Base-by-base conservation (phyloP, 2,329 filamentous ascomycete species). In the Blastomyces silverae region DNA sequence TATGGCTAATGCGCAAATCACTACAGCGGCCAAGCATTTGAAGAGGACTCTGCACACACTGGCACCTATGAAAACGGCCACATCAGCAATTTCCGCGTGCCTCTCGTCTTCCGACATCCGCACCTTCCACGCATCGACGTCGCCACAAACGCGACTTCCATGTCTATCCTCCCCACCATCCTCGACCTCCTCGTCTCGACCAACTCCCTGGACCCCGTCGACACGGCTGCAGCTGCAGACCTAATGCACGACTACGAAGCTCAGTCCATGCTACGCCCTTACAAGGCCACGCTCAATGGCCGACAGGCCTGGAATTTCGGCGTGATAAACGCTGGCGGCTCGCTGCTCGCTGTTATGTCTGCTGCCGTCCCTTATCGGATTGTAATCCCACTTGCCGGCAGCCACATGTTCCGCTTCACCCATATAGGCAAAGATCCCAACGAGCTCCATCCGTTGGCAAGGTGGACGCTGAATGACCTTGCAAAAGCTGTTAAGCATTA, bases 371-470 rank as follows among this genome's bases (percentile, higher is more conserved):
- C 76, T 52, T 76, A 83, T 97, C 62, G 81, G 86, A 62, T 92
- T 92, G 69, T 72, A 25, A 89, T 97, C 64, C 87, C 90, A 3
- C 87, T 94, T 71, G 84, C 91, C 73, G 92, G 97, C 78, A 90
- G 91, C 66, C 89, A 82, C 2, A 69, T 70, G 3, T 72, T 75
- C 52, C 67, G 68, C 58, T 79, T 79, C 68, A 76, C 75, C 0
- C 69, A 78, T 42, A 67, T 73, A 6, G 68, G 69, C 1, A 68
- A 66, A 6, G 77, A 79, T 63, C 75, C 77, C 0, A 65, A 73
- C 39, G 78, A 79, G 65, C 44, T 70, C 0, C 53, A 74, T 10
- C 68, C 71, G 1, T 66, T 76, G 6, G 74, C 74, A 56, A 71
- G 71, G n/a, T 77, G 76, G 67, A 71, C 72, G 15, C 64, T 75